Evolutionary conservation across 179 eudicot genomes (phyloP), one percentile per base, ranked within the genome.

Genomic region (Heliamphora pulchella): DNA sequence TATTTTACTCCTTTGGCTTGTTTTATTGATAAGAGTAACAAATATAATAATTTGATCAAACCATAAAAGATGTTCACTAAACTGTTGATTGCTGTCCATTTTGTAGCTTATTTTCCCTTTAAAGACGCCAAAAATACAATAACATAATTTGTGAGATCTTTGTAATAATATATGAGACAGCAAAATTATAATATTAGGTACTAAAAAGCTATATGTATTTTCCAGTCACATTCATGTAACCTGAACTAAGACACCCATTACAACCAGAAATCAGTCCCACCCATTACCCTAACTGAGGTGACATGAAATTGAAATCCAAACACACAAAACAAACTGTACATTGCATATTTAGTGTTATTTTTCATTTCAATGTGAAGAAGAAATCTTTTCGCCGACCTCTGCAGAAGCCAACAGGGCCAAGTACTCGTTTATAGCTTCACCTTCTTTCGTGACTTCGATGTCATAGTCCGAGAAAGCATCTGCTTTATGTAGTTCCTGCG

Each of bases 401-500:
- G 91, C 64, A 43, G 94, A 89, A 80, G 87, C 83, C 41, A 92
- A 84, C 69, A 91, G 70, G 59, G 93, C 92, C 79, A 95, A 79
- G 81, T 95, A 95, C 87, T 93, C 98, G 9, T 78, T 81, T 43
- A 95, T 85, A 63, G 98, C 98, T 82, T 93, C 98, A 53, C 91
- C 97, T 92, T 95, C 98, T 86, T 82, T 89, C 0, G 91, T 89
- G 54, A 95, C 88, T 82, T 95, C 98, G 15, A 93, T 91, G 75
- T 95, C 98, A 80, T 95, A 95, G 82, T 95, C 98, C 7, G 95
- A 85, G 41, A 89, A 89, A 0, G 92, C 89, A 83, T 95, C 97
- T 55, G 81, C 88, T 54, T 82, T 83, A n/a, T 76, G 82, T 3
- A 95, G 81, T 75, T 89, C 92, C 71, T 74, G 75, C 3, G 94